Conservation (phyloP, 352 stramenopile species). For the Phytophthora hybrid region DNA sequence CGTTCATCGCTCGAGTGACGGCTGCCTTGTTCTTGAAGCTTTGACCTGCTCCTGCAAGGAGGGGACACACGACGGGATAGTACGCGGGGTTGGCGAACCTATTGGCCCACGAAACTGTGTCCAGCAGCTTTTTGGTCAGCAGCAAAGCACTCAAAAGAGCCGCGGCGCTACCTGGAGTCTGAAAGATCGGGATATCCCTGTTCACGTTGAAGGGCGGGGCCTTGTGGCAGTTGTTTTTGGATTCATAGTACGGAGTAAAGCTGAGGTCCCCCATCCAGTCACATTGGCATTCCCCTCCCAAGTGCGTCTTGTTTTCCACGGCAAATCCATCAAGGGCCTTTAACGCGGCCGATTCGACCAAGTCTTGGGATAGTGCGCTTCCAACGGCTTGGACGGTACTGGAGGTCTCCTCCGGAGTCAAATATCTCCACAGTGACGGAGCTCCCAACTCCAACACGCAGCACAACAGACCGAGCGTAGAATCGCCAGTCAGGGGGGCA, state of each 20-base stretch:
- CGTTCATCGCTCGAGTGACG: neutral
- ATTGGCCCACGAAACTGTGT: neutral
- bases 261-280: slow-evolving; percentile 17
- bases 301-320: slow-evolving; percentile 17
- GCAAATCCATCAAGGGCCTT: slow-evolving; percentile 7
- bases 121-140: neutral
- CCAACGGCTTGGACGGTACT: neutral
- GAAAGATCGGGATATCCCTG: slow-evolving; percentile 2
- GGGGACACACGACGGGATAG: neutral
- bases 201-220: neutral
- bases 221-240: neutral
- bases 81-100: neutral
- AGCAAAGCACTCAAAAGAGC: neutral
- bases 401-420: neutral
- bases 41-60: neutral
- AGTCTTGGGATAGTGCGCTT: neutral
- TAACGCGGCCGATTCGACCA: neutral
- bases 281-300: slow-evolving; percentile 8
- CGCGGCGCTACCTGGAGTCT: neutral
- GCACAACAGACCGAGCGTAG: neutral
- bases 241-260: neutral
- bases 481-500: neutral
- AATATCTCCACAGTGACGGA: slow-evolving; percentile 3
- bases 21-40: neutral
- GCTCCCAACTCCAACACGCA: slow-evolving; percentile 9